These are phyloP conservation scores for Dendrostoma leiphaemia DNA, from an alignment of 2,329 filamentous ascomycete genomes.

Conservation along the genomic window DNA sequence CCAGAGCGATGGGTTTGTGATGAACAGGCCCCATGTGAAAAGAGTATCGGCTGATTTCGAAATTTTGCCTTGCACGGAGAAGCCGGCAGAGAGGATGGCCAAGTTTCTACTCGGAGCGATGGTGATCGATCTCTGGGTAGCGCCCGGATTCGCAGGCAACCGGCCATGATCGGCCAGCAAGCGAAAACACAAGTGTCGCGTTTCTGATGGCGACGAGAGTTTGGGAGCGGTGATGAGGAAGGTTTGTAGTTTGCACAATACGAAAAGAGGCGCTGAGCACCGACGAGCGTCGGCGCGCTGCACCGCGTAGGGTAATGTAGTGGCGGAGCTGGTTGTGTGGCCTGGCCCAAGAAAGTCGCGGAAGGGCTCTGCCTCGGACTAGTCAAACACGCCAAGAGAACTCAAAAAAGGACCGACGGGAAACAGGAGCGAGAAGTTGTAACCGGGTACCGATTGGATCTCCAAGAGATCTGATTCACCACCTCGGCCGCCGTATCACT, in stretches of 20 bases:
- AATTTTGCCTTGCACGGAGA: background rate
- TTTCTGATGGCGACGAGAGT: background rate
- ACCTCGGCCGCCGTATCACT: conserved; percentile 13
- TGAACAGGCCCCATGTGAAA: background rate
- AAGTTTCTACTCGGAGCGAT: background rate
- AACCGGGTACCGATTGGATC: conserved; percentile 15
- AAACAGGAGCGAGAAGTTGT: background rate
- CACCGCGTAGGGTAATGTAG: too few species aligned
- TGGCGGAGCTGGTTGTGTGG: background rate
- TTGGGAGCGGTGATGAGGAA: too few species aligned
- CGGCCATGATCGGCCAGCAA: background rate
- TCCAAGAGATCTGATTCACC: conserved; percentile 14
- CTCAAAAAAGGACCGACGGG: background rate
- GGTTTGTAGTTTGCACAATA: too few species aligned
- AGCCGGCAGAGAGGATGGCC: background rate
- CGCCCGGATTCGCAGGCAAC: background rate
- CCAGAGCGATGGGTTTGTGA: background rate
- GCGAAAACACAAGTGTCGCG: too few species aligned
- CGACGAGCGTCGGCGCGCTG: too few species aligned
- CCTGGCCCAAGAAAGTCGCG: background rate
- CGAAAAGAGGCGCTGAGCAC: too few species aligned
- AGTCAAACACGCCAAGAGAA: conserved; percentile 17
- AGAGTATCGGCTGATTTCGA: background rate
- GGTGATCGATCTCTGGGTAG: background rate
- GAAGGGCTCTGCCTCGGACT: background rate